A percentile compares a stretch with the other conserved stretches of the same genome.
Evolutionary conservation across 2,329 filamentous ascomycete species (phyloP).

Genomic region (Drechslerella stenobrocha): DNA sequence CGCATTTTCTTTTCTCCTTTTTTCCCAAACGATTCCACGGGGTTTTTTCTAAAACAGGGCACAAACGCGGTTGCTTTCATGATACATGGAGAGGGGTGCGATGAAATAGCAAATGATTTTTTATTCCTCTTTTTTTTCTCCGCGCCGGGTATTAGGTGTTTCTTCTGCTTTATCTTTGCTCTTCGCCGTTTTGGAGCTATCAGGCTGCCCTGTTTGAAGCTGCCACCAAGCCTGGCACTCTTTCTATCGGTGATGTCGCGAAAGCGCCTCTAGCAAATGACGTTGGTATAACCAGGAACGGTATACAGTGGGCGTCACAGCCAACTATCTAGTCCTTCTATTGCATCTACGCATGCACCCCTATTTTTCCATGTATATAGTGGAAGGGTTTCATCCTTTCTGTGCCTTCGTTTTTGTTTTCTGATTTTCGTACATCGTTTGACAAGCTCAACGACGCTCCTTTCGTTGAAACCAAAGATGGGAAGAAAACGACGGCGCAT

Average conservation of each 20-base stretch:
- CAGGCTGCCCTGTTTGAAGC: slow-evolving; percentile 27
- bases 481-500: too few species aligned
- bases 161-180: slow-evolving; percentile 20
- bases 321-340: background rate
- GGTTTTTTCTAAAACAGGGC: slow-evolving; percentile 34
- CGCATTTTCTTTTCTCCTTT: slow-evolving; percentile 36
- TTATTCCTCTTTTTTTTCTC: slow-evolving; percentile 15
- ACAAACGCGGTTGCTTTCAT: slow-evolving; percentile 42
- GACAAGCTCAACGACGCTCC: too few species aligned
- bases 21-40: slow-evolving; percentile 20
- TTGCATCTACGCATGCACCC: slow-evolving; percentile 22
- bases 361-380: slow-evolving; percentile 37
- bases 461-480: too few species aligned
- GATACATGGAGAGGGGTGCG: slow-evolving; percentile 41
- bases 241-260: background rate
- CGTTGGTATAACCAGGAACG: background rate
- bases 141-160: slow-evolving; percentile 35
- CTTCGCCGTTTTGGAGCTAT: slow-evolving; percentile 35
- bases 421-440: background rate
- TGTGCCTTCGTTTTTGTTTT: slow-evolving; percentile 1
- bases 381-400: slow-evolving; percentile 33
- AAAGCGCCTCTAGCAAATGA: background rate
- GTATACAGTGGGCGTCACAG: background rate
- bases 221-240: slow-evolving; percentile 9
- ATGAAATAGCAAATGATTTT: slow-evolving; percentile 19